Evolutionary conservation across 202 grass and related monocot genomes (phyloP).

Genomic region (Bolboschoenoplectus hybrid): DNA sequence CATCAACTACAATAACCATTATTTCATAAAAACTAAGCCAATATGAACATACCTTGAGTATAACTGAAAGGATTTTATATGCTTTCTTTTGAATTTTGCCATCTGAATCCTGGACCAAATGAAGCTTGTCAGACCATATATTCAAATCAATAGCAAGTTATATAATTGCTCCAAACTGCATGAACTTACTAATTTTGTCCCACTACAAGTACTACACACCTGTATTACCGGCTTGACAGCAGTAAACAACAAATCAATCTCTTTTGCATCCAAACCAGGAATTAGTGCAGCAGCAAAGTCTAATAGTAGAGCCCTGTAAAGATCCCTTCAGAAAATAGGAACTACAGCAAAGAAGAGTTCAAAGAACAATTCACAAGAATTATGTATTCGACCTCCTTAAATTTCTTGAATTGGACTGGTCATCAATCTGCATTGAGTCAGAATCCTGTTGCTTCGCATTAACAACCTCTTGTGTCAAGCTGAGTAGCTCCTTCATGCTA

Average conservation of each 20-base stretch:
- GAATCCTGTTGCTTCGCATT: constrained; percentile 62
- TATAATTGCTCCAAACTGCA: constrained; percentile 37
- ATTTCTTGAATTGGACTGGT: constrained; percentile 44
- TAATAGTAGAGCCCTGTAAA: constrained; percentile 71
- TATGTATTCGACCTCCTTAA: constrained; percentile 47
- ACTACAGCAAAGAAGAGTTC: constrained; percentile 6
- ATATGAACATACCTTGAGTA: constrained; percentile 69
- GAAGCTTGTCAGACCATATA: constrained; percentile 13
- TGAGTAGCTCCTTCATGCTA: constrained; percentile 67
- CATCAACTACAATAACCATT: constrained; percentile 24
- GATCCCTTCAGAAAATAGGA: constrained; percentile 40
- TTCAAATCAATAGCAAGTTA: constrained; percentile 31
- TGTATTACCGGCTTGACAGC: constrained; percentile 91
- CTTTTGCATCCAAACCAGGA: constrained; percentile 68
- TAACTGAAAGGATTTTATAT: constrained; percentile 90
- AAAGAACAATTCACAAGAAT: constrained; percentile 28
- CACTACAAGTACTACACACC: constrained; percentile 43
- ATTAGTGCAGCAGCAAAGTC: constrained; percentile 85
- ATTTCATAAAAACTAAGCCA: constrained; percentile 37
- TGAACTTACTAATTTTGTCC: constrained; percentile 7
- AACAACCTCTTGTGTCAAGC: constrained; percentile 65
- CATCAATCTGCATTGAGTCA: constrained; percentile 64
- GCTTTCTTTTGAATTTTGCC: constrained; percentile 88
- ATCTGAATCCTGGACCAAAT: constrained; percentile 65
- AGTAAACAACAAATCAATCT: constrained; percentile 70